Percentiles rank a stretch among this genome's conserved stretches.
phyloP scores from a whole-genome alignment of 768 basidiomycete genomes.

The Boletus subparvulus region DNA sequence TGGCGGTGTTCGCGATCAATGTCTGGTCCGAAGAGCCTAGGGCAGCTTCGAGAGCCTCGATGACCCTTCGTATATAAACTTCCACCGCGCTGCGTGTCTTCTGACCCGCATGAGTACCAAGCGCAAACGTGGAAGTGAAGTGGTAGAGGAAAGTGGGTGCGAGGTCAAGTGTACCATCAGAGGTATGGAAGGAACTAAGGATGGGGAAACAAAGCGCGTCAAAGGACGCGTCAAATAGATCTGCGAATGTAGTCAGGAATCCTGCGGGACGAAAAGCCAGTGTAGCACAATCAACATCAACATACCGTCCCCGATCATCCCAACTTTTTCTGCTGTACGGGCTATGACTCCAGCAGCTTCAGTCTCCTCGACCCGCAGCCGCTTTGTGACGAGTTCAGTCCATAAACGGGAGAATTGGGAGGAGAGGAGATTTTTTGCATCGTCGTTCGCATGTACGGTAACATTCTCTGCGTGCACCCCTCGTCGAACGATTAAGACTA shows the following conservation, averaged over 20 bases:
- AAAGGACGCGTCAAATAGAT: constrained; percentile 54
- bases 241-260: constrained; percentile 24
- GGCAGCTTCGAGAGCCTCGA: constrained; percentile 27
- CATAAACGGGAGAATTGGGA: constrained; percentile 50
- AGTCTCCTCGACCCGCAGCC: constrained; percentile 47
- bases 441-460: background rate
- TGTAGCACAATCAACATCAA: constrained; percentile 21
- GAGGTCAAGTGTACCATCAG: constrained; percentile 22
- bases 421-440: constrained; percentile 35
- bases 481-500: constrained; percentile 52
- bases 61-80: constrained; percentile 14
- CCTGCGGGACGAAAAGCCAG: constrained; percentile 27
- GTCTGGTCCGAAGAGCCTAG: constrained; percentile 6
- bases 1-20: background rate
- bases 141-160: constrained; percentile 48
- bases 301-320: constrained; percentile 44
- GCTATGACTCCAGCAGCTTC: constrained; percentile 46
- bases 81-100: constrained; percentile 12
- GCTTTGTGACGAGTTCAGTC: constrained; percentile 43
- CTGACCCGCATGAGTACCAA: constrained; percentile 13
- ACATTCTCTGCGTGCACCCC: constrained; percentile 3
- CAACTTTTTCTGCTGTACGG: constrained; percentile 43
- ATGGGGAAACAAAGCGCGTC: constrained; percentile 34
- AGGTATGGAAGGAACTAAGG: background rate
- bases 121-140: constrained; percentile 39